phyloP scores from a whole-genome alignment of 768 basidiomycete species.

The Tubosaeta sp. region DNA sequence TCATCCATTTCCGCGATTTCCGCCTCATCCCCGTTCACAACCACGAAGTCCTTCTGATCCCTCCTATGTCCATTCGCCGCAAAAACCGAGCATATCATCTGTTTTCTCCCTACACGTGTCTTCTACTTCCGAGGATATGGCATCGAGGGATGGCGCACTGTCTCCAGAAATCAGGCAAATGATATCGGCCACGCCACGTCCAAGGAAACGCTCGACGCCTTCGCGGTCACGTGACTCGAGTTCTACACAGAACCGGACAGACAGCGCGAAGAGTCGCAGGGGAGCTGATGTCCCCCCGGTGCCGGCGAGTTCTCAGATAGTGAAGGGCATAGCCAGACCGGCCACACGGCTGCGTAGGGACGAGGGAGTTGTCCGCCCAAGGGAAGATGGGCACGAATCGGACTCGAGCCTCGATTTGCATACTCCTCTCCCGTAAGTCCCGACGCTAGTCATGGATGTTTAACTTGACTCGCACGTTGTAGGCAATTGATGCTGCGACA shows the following conservation, averaged over 20 bases:
- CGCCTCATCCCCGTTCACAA: slow-evolving; percentile 19
- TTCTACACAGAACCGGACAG: slow-evolving; percentile 12
- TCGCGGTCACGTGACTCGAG: slow-evolving; percentile 24
- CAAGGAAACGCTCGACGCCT: slow-evolving; percentile 23
- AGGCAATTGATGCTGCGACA: slow-evolving; percentile 66
- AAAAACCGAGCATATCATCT: slow-evolving; percentile 20
- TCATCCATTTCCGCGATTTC: slow-evolving; percentile 24
- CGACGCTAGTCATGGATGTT: not conserved
- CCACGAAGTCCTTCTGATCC: slow-evolving; percentile 8
- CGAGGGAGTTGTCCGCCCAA: slow-evolving; percentile 5
- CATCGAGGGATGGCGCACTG: slow-evolving; percentile 15
- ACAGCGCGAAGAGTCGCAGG: slow-evolving; percentile 8
- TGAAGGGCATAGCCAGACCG: slow-evolving; percentile 1
- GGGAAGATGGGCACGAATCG: slow-evolving; percentile 39
- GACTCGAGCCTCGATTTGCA: slow-evolving; percentile 67
- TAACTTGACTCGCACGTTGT: not conserved
- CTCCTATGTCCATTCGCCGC: slow-evolving; percentile 21
- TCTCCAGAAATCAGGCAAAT: slow-evolving; percentile 41
- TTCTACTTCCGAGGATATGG: slow-evolving; percentile 5
- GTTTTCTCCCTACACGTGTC: slow-evolving; percentile 8
- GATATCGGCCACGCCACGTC: slow-evolving; percentile 36
- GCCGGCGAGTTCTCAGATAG: slow-evolving; percentile 4
- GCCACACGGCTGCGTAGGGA: not conserved
- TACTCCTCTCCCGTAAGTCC: slow-evolving; percentile 62
- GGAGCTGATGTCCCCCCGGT: slow-evolving; percentile 9